Evolutionary conservation across 2,329 filamentous ascomycete species (phyloP).

Genomic region (Chrysoporthe puriensis): DNA sequence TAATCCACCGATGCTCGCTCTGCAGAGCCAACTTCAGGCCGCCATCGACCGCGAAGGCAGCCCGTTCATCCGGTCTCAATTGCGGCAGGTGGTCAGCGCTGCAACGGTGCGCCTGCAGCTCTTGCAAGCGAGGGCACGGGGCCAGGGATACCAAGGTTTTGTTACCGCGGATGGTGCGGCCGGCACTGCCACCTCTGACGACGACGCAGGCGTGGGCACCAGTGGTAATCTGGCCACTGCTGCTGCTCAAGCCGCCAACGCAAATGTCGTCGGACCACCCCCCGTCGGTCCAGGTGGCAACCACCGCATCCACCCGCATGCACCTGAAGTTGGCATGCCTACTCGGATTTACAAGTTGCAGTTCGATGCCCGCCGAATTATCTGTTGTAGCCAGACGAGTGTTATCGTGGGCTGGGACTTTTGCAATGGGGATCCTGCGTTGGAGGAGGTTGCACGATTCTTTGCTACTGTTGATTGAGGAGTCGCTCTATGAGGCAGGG

Average conservation of each 20-base stretch:
- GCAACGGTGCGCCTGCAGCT: conserved; percentile 52
- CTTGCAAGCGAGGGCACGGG: conserved; percentile 42
- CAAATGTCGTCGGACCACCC: conserved; percentile 20
- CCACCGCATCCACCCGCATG: conserved; percentile 47
- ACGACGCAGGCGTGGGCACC: conserved; percentile 17
- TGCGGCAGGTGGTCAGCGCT: conserved; percentile 53
- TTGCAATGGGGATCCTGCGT: conserved; percentile 80
- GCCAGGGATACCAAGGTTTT: conserved; percentile 34
- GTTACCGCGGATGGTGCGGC: conserved; percentile 25
- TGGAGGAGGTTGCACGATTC: conserved; percentile 77
- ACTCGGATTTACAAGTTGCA: conserved; percentile 91
- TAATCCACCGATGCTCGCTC: conserved; percentile 54
- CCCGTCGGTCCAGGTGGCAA: conserved; percentile 23
- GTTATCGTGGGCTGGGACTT: conserved; percentile 98
- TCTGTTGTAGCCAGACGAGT: conserved; percentile 90
- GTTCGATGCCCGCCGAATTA: conserved; percentile 89
- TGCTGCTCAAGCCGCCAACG: conserved; percentile 4
- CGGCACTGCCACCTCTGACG: conserved; percentile 19
- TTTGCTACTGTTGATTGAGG: conserved; percentile 64
- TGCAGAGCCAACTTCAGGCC: conserved; percentile 52
- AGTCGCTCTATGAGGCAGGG: not conserved
- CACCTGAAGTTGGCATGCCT: conserved; percentile 49
- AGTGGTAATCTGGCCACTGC: conserved; percentile 6
- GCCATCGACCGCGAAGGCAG: conserved; percentile 57
- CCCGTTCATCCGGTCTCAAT: conserved; percentile 50